Evolutionary conservation across 805 yeast genomes (phyloP).

Genomic region (Lipomyces yamadae): DNA sequence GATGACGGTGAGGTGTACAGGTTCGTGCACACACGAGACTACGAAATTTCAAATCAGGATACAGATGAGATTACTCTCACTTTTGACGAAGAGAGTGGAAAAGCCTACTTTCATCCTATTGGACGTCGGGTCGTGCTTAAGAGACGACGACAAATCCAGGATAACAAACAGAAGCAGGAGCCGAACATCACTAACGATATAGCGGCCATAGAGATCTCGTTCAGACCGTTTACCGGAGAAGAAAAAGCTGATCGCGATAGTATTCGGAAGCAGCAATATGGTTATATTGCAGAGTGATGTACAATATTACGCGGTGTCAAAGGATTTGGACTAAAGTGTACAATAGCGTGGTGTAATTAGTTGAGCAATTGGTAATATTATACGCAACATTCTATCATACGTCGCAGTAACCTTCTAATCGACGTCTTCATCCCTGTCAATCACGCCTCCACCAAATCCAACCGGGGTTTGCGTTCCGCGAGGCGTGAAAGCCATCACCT

Average conservation of each 20-base stretch:
- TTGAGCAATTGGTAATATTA: neutral
- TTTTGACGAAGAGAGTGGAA: slow-evolving; percentile 56
- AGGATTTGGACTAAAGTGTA: neutral
- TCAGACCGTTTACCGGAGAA: slow-evolving; percentile 73
- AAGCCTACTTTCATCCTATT: slow-evolving; percentile 79
- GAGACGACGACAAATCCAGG: slow-evolving; percentile 76
- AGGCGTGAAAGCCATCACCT: slow-evolving; percentile 68
- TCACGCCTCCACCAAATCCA: slow-evolving; percentile 56
- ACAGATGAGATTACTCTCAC: slow-evolving; percentile 73
- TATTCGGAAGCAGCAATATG: slow-evolving; percentile 54
- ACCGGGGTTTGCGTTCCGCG: slow-evolving; percentile 51
- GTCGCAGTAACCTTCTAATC: slow-evolving; percentile 3
- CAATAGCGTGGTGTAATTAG: neutral
- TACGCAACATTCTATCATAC: neutral
- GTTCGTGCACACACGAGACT: slow-evolving; percentile 74
- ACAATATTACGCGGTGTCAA: neutral
- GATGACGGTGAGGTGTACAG: slow-evolving; percentile 53
- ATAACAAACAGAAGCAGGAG: slow-evolving; percentile 45
- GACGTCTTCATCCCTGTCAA: slow-evolving; percentile 18
- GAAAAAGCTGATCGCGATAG: slow-evolving; percentile 73
- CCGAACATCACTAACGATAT: slow-evolving; percentile 60
- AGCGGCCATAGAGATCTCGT: slow-evolving; percentile 63
- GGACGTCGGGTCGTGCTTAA: slow-evolving; percentile 78
- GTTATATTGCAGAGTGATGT: slow-evolving; percentile 21
- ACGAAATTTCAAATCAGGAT: slow-evolving; percentile 66